Evolutionary conservation across 768 basidiomycete genomes (phyloP).

Genomic region (Kwoniella sp.): DNA sequence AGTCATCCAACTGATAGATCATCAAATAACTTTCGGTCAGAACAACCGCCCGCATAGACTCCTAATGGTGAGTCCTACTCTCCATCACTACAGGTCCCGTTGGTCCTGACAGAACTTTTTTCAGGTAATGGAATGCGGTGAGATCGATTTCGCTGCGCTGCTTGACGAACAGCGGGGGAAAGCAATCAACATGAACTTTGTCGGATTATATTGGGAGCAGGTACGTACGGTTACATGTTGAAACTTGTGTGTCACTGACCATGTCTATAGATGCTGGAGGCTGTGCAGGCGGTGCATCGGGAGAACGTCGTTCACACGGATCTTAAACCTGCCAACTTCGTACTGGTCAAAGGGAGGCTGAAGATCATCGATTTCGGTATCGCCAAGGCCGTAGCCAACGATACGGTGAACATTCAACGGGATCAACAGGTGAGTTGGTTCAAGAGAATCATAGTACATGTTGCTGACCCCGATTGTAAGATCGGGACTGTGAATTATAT

Average conservation of each 20-base stretch:
- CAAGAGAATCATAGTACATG: background rate
- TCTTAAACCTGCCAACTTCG: constrained; percentile 97
- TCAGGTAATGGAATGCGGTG: constrained; percentile 92
- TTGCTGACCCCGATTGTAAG: constrained; percentile 56
- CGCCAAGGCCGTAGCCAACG: constrained; percentile 96
- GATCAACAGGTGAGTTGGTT: constrained; percentile 75
- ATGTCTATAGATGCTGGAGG: constrained; percentile 83
- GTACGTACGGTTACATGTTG: constrained; percentile 57
- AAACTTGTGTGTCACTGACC: constrained; percentile 2
- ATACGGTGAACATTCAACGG: constrained; percentile 96
- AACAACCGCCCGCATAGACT: constrained; percentile 59
- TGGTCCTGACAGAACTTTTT: constrained; percentile 5
- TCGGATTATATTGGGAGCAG: constrained; percentile 97
- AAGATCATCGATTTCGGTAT: constrained; percentile 99
- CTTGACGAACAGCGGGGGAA: constrained; percentile 82
- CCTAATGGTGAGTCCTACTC: constrained; percentile 61
- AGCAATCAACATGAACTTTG: constrained; percentile 86
- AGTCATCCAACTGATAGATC: constrained; percentile 88
- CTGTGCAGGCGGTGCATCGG: constrained; percentile 96
- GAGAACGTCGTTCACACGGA: constrained; percentile 99
- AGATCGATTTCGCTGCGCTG: constrained; percentile 83
- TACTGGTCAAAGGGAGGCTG: constrained; percentile 87
- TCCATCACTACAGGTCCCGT: background rate
- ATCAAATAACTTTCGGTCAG: constrained; percentile 81
- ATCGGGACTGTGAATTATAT: constrained; percentile 98